Evolutionary conservation across 1,284 basidiomycete species (phyloP).

Genomic region (Cryptococcus hybrid): DNA sequence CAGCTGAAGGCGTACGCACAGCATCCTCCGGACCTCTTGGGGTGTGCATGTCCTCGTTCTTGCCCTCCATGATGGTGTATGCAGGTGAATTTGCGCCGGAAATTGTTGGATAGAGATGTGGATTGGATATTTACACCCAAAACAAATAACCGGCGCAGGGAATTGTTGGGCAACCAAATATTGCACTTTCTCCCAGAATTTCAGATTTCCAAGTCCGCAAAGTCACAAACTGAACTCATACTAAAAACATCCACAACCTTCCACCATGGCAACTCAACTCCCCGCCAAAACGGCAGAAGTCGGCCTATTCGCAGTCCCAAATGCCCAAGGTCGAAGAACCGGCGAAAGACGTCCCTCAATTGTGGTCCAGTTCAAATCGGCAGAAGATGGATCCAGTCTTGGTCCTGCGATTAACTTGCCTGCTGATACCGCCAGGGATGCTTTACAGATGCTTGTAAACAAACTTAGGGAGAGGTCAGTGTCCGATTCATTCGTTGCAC

Average conservation of each 20-base stretch:
- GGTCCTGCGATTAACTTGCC: slow-evolving; percentile 85
- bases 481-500: background rate
- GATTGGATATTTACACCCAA: no score
- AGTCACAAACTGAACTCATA: no score
- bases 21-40: no score
- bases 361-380: slow-evolving; percentile 86
- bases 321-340: slow-evolving; percentile 56
- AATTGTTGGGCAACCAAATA: no score
- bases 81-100: no score
- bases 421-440: slow-evolving; percentile 79
- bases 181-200: no score
- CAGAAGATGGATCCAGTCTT: slow-evolving; percentile 73
- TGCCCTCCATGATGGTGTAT: no score
- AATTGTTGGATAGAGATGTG: no score
- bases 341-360: slow-evolving; percentile 59
- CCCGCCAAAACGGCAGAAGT: slow-evolving; percentile 82
- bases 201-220: no score
- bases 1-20: no score
- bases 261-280: slow-evolving; percentile 69
- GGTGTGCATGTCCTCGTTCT: no score
- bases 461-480: slow-evolving; percentile 70
- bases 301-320: slow-evolving; percentile 62
- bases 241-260: background rate
- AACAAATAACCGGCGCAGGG: no score
- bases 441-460: slow-evolving; percentile 80